A percentile compares a stretch with the other conserved stretches of the same genome.
Conservation (phyloP, 192 early-diverging fungal species). For the Endogone sp. region DNA sequence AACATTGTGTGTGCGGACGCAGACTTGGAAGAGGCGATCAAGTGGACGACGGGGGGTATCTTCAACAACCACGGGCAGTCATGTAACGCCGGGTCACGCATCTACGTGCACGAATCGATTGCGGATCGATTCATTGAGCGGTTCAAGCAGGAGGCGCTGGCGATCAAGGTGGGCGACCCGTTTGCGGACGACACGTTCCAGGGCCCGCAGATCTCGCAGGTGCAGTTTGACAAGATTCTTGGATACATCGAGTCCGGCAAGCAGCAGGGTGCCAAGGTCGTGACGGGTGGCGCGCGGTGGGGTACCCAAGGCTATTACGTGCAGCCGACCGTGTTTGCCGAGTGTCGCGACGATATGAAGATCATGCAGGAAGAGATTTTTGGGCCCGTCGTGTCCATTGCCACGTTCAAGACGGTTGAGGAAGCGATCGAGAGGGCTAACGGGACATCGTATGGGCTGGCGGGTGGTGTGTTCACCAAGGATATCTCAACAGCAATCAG, state of each 20-base stretch:
- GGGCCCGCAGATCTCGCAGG: constrained; percentile 69
- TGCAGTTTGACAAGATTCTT: constrained; percentile 66
- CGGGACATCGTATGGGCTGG: constrained; percentile 70
- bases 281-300: constrained; percentile 52
- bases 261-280: constrained; percentile 52
- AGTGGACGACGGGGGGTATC: constrained; percentile 55
- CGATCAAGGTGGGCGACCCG: constrained; percentile 73
- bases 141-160: constrained; percentile 44
- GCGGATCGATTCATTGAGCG: constrained; percentile 63
- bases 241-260: constrained; percentile 58
- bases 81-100: constrained; percentile 73
- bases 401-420: constrained; percentile 68
- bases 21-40: constrained; percentile 64
- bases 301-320: constrained; percentile 75
- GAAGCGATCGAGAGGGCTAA: constrained; percentile 75
- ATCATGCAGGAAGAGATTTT: constrained; percentile 80
- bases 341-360: constrained; percentile 47
- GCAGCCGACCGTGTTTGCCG: constrained; percentile 70
- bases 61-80: constrained; percentile 86
- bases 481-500: constrained; percentile 54
- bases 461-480: constrained; percentile 73
- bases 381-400: constrained; percentile 76
- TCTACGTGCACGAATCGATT: constrained; percentile 71
- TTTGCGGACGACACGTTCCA: constrained; percentile 54
- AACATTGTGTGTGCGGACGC: constrained; percentile 74